Evolutionary conservation across 345 rosid genomes (phyloP), one percentile per base, ranked within the genome.

Genomic region (Hypericum perforatum): DNA sequence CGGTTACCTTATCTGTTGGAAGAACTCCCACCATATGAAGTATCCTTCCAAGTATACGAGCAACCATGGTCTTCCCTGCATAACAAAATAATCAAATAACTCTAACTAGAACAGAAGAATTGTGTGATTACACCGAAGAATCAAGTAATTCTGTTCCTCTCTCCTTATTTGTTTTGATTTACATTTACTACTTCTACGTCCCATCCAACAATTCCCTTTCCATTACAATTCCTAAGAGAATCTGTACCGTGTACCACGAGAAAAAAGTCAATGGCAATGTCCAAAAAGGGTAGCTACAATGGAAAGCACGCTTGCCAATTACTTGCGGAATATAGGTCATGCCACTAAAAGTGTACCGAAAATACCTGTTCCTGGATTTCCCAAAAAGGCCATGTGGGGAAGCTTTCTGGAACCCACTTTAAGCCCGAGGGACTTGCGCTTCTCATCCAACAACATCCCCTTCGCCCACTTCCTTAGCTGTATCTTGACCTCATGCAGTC

Each of bases 371-470:
- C 97, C 97, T 45, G 98, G 98, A 61, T 86, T 92, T 37, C 97
- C 98, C 63, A 92, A 82, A 63, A 92, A 92, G 10, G 97, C 95
- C 98, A 92, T 92, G 64, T 92, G 98, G 4, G 97, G 97, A 70
- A 95, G 94, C 63, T 84, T 80, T 70, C 97, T 80, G 41, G 61
- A 49, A 3, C 94, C 98, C 64, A 92, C 76, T 72, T 84, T 89
- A 49, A 92, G 56, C 9, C 97, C 97, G 52, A 92, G 86, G 54
- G 97, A 89, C 64, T 74, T 74, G 36, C 98, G 85, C 75, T 85
- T 83, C 72, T 92, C 98, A 79, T 92, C 98, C 76, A 92, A 76
- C 71, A 92, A 86, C 97, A 89, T 84, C 61, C 98, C 97, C 77
- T 84, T 92, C 0, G 91, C 97, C 98, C 97, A 89, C 76, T 84